Percentiles rank a stretch among this genome's conserved stretches.
These are phyloP conservation scores for Incumbomyces lentus DNA, from an alignment of 2,329 filamentous ascomycete genomes.

Conservation along the genomic window DNA sequence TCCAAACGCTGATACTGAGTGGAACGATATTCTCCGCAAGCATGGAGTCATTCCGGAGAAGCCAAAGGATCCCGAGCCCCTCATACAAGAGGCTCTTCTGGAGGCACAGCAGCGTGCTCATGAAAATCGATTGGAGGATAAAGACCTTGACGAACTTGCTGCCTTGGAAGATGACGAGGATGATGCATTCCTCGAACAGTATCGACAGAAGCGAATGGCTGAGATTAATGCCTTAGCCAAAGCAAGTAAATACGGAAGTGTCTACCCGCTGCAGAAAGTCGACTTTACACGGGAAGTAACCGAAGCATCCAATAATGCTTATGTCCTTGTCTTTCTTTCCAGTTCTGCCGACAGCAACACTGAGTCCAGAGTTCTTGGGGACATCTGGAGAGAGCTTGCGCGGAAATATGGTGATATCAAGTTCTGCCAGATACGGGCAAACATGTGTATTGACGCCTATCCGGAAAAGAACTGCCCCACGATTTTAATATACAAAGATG, in stretches of 20 bases:
- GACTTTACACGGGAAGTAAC: constrained; percentile 89
- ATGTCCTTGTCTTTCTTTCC: constrained; percentile 68
- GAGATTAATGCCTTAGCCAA: constrained; percentile 68
- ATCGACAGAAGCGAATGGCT: constrained; percentile 70
- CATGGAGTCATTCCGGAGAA: constrained; percentile 98
- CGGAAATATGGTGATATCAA: constrained; percentile 85
- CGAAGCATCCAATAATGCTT: constrained; percentile 64
- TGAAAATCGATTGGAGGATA: constrained; percentile 86
- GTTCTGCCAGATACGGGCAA: constrained; percentile 88
- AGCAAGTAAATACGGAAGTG: constrained; percentile 73
- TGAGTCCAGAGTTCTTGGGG: constrained; percentile 71
- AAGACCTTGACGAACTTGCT: constrained; percentile 85
- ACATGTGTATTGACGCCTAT: constrained; percentile 92
- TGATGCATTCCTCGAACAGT: constrained; percentile 78
- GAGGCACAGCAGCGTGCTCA: constrained; percentile 76
- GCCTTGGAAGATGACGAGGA: constrained; percentile 94
- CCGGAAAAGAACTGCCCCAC: constrained; percentile 92
- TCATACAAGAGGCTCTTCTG: constrained; percentile 87
- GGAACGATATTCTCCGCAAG: constrained; percentile 97
- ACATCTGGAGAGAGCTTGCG: constrained; percentile 78
- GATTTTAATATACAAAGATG: constrained; percentile 82
- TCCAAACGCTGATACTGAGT: constrained; percentile 96
- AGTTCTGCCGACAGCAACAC: constrained; percentile 68
- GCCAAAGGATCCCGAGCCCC: constrained; percentile 83
- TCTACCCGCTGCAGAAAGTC: constrained; percentile 88